Conservation (phyloP, 202 grass and related monocot genomes). For the Miscanthus sacchariflorus region DNA sequence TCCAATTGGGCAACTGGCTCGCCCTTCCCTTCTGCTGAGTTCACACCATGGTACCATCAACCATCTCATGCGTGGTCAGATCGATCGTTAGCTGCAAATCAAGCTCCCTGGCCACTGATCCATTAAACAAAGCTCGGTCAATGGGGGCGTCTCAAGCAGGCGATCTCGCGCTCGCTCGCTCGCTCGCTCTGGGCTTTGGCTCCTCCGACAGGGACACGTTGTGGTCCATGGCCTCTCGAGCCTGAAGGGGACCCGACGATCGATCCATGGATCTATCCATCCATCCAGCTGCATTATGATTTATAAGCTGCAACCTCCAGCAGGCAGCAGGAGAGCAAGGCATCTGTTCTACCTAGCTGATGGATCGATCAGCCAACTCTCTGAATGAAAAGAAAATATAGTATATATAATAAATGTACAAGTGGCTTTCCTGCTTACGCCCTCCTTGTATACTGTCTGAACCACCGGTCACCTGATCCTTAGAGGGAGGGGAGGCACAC, state of each 20-base stretch:
- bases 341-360: constrained; percentile 40
- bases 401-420: neutral
- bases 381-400: neutral
- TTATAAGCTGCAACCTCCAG: constrained; percentile 36
- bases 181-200: constrained; percentile 23
- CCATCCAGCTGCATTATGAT: constrained; percentile 38
- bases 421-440: constrained; percentile 16
- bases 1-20: constrained; percentile 31
- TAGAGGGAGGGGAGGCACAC: neutral
- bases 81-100: constrained; percentile 35
- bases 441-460: constrained; percentile 15
- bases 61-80: constrained; percentile 30
- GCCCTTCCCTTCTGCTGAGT: neutral
- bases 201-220: constrained; percentile 71
- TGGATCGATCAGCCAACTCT: neutral
- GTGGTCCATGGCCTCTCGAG: constrained; percentile 46
- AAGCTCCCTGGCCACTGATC: neutral
- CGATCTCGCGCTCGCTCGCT: neutral
- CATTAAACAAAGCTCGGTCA: constrained; percentile 53
- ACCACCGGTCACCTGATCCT: constrained; percentile 41
- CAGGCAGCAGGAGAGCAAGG: constrained; percentile 43
- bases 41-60: neutral
- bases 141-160: constrained; percentile 28
- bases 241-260: constrained; percentile 33
- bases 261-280: constrained; percentile 15